phyloP scores from a whole-genome alignment of 352 stramenopile genomes.

The Thraustochytrium sp. region DNA sequence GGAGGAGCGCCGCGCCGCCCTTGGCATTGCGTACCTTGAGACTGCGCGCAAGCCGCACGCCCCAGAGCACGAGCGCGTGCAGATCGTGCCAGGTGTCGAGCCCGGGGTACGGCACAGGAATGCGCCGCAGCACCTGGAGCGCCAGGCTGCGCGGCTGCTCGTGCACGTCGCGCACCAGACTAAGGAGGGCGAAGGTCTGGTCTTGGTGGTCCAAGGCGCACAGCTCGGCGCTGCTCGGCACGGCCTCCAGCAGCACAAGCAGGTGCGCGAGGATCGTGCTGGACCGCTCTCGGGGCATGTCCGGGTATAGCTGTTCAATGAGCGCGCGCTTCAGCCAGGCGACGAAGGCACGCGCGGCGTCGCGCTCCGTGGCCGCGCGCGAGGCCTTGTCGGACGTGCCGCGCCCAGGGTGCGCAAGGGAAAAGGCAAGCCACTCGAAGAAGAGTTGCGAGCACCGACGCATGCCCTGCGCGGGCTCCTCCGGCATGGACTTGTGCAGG shows the following conservation, averaged over 20 bases:
- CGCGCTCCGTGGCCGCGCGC: not conserved
- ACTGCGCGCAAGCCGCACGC: not conserved
- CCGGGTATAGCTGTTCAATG: not conserved
- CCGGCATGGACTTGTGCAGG: not conserved
- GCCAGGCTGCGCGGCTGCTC: not conserved
- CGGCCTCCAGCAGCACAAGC: not conserved
- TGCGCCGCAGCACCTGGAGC: not conserved
- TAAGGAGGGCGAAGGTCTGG: constrained; percentile 5
- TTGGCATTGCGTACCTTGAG: not conserved
- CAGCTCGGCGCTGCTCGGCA: not conserved
- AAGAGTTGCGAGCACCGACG: constrained; percentile 2
- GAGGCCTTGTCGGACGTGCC: not conserved
- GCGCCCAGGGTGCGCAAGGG: not conserved
- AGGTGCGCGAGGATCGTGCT: not conserved
- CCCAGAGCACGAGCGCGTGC: not conserved
- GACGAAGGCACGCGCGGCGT: not conserved
- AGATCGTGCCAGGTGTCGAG: not conserved
- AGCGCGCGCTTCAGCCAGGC: not conserved
- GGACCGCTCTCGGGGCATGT: not conserved
- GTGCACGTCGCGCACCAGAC: not conserved
- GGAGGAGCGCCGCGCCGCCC: not conserved
- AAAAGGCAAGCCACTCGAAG: not conserved
- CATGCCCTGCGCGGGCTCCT: not conserved
- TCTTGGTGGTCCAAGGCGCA: not conserved
- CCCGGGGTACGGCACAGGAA: not conserved